Percentiles rank a stretch among this genome's conserved stretches.
These are phyloP conservation scores for Berkeleyomyces basicola DNA, from an alignment of 2,329 filamentous ascomycete species.

Conservation along the genomic window DNA sequence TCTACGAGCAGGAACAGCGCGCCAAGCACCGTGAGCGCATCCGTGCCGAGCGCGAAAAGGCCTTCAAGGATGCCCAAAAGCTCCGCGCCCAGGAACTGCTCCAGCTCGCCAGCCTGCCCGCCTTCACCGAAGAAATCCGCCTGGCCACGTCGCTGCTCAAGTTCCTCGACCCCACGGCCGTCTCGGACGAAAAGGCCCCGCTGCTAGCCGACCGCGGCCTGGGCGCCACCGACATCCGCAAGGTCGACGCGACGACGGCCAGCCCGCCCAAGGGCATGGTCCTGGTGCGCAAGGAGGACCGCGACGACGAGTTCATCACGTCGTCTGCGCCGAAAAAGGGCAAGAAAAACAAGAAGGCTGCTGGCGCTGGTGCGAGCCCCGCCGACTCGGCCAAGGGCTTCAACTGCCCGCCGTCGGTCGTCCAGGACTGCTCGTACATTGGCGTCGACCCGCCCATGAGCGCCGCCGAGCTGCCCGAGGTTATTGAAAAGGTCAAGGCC, in stretches of 20 bases:
- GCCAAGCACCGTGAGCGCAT: conserved; percentile 61
- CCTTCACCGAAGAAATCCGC: conserved; percentile 85
- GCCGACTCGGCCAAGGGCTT: conserved; percentile 40
- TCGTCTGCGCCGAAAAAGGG: conserved; percentile 65
- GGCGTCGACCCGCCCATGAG: conserved; percentile 78
- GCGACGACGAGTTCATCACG: conserved; percentile 71
- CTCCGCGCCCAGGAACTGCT: conserved; percentile 61
- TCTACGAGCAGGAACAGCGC: conserved; percentile 71
- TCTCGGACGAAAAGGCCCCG: conserved; percentile 47
- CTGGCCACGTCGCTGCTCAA: conserved; percentile 73
- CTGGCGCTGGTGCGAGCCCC: conserved; percentile 27
- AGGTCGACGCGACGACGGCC: conserved; percentile 56
- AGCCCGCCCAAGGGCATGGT: conserved; percentile 53
- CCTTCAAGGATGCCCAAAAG: conserved; percentile 55
- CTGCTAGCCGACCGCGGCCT: conserved; percentile 54
- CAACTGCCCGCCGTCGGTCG: conserved; percentile 78
- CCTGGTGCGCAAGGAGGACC: conserved; percentile 70
- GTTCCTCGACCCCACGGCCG: conserved; percentile 69
- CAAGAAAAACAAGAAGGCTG: conserved; percentile 60
- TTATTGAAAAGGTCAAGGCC: conserved; percentile 76
- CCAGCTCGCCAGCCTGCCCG: conserved; percentile 66
- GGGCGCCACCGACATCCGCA: conserved; percentile 63
- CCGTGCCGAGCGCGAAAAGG: conserved; percentile 62
- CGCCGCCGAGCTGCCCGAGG: conserved; percentile 60
- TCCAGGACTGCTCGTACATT: conserved; percentile 75